These are phyloP conservation scores for Caryopteris hybrid DNA, from an alignment of 305 asterid genomes.

Conservation along the genomic window DNA sequence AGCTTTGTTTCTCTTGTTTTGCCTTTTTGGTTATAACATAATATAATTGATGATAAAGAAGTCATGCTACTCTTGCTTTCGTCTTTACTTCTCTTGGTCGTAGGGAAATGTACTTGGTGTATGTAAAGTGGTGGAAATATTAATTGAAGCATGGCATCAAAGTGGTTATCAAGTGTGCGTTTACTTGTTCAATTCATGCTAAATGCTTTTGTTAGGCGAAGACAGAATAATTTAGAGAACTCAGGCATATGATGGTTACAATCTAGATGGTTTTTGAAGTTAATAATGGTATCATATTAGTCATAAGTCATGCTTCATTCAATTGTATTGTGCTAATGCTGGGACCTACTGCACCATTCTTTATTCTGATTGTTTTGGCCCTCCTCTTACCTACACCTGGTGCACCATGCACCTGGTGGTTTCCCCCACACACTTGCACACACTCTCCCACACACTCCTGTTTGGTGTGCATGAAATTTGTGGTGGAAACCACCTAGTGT, in stretches of 20 bases:
- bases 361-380: not conserved
- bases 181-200: too few relatives aligned
- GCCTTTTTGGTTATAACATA: not conserved
- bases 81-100: not conserved
- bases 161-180: not conserved
- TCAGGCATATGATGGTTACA: too few relatives aligned
- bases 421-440: too few relatives aligned
- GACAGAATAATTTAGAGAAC: too few relatives aligned
- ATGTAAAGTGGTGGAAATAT: not conserved
- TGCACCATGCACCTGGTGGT: too few relatives aligned
- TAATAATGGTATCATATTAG: too few relatives aligned
- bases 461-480: too few relatives aligned
- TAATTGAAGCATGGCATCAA: not conserved
- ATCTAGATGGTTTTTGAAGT: too few relatives aligned
- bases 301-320: not conserved
- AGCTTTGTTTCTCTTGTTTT: slow-evolving; percentile 12
- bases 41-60: not conserved
- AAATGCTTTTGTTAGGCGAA: too few relatives aligned
- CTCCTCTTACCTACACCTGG: too few relatives aligned
- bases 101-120: not conserved
- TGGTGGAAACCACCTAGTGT: too few relatives aligned
- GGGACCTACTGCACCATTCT: not conserved
- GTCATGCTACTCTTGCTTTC: not conserved
- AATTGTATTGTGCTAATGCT: not conserved
- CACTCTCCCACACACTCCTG: too few relatives aligned